Conservation (phyloP, 1,139 yeast genomes). For the Ogataea hybrid region DNA sequence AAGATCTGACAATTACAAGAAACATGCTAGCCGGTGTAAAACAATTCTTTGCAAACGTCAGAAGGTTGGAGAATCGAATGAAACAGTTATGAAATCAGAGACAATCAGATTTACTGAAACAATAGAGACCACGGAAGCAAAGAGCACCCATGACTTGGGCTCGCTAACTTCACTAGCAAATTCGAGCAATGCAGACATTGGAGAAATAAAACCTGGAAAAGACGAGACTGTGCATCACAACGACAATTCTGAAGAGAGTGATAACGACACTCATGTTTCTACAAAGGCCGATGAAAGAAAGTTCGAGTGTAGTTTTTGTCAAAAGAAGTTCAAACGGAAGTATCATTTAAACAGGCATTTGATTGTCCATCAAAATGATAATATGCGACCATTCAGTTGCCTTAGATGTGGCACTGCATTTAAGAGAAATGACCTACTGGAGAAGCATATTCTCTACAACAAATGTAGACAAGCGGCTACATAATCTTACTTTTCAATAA, state of each 20-base stretch:
- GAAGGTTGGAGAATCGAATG: not conserved
- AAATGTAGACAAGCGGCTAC: slow-evolving; percentile 7
- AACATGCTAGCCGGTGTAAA: slow-evolving; percentile 19
- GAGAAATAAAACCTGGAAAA: not conserved
- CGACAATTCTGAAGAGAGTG: slow-evolving; percentile 2
- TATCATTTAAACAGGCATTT: slow-evolving; percentile 21
- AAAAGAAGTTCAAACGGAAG: slow-evolving; percentile 18
- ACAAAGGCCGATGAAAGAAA: slow-evolving; percentile 5
- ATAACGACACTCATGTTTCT: slow-evolving; percentile 3
- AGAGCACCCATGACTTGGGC: too few species aligned
- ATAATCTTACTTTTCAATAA: too few species aligned
- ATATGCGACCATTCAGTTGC: slow-evolving; percentile 18
- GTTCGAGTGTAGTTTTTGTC: slow-evolving; percentile 15
- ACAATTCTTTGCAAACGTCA: not conserved
- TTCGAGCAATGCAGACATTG: too few species aligned
- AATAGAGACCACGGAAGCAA: too few species aligned
- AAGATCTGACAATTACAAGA: slow-evolving; percentile 22
- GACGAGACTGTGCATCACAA: not conserved
- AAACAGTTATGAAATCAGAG: not conserved
- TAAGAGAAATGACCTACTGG: slow-evolving; percentile 19
- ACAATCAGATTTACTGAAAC: too few species aligned
- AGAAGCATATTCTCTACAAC: slow-evolving; percentile 15
- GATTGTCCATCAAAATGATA: slow-evolving; percentile 16
- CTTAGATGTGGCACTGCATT: slow-evolving; percentile 14
- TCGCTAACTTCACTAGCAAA: too few species aligned